phyloP scores from a whole-genome alignment of 495 filamentous ascomycete genomes.

The Tuber microsphaerosporum region DNA sequence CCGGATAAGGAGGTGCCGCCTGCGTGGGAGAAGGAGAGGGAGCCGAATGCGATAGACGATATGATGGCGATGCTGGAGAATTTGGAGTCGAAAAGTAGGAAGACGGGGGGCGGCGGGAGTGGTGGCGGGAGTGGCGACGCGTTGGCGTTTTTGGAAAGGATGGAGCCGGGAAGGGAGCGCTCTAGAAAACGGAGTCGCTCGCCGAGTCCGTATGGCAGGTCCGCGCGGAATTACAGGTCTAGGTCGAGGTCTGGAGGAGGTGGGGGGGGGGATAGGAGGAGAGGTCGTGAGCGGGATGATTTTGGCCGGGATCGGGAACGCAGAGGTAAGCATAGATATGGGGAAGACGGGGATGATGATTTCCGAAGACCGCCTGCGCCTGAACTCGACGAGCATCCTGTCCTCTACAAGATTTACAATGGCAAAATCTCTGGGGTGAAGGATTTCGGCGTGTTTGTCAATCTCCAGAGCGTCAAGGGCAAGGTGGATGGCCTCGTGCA shows the following conservation, averaged over 20 bases:
- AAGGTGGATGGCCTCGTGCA: slow-evolving; percentile 93
- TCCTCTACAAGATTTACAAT: slow-evolving; percentile 81
- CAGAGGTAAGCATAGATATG: slow-evolving; percentile 46
- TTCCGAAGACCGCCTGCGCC: slow-evolving; percentile 65
- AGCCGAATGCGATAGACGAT: slow-evolving; percentile 71
- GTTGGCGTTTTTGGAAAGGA: slow-evolving; percentile 35
- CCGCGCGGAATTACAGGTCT: slow-evolving; percentile 42
- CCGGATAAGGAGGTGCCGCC: slow-evolving; percentile 62
- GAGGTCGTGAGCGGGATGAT: slow-evolving; percentile 45
- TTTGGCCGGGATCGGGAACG: slow-evolving; percentile 46
- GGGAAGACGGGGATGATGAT: slow-evolving; percentile 50
- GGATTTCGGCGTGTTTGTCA: slow-evolving; percentile 94
- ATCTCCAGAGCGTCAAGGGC: slow-evolving; percentile 69
- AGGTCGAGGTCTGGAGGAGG: slow-evolving; percentile 45
- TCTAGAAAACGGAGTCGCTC: slow-evolving; percentile 35
- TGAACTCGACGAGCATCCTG: slow-evolving; percentile 71
- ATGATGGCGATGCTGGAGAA: slow-evolving; percentile 86
- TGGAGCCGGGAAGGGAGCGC: slow-evolving; percentile 23
- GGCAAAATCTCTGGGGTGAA: slow-evolving; percentile 86
- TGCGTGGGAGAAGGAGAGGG: slow-evolving; percentile 47
- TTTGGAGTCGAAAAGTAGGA: slow-evolving; percentile 61
- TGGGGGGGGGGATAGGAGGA: slow-evolving; percentile 49
- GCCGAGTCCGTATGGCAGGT: slow-evolving; percentile 26
- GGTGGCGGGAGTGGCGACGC: slow-evolving; percentile 19
- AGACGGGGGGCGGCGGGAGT: slow-evolving; percentile 14